Evolutionary conservation across 1,139 yeast genomes (phyloP), one percentile per base, ranked within the genome.

Genomic region (Arxiozyma slooffiae): DNA sequence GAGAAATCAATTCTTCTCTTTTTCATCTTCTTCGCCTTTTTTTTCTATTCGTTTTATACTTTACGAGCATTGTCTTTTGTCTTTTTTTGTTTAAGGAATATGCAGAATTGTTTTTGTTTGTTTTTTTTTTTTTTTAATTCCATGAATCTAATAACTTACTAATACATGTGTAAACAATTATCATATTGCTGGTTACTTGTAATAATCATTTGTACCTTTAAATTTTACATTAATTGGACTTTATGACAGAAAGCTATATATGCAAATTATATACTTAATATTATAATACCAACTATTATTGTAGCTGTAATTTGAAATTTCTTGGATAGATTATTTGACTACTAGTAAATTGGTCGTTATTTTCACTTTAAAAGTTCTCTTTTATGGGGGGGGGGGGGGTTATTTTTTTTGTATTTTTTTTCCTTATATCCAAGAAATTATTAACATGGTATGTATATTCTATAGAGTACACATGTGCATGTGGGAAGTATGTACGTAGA

Each of bases 191-290:
- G 45, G 45, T 42, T 42, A 26, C 14, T 14, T 20, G 20, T 41
- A 23, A 20, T 41, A 20, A 30, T 26, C 38, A 18, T 42, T 42
- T 42, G 45, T 42, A 42, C 30, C 45, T 42, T 34, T 42, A 42
- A 42, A 16, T 14, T 23, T 20, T 38, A 42, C 24, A 42, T 42
- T 42, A 30, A 20, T 42, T 42, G 21, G 30, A 42, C 45, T 26
- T 42, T 42, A 42, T 42, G 45, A 42, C 45, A 42, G 24, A 41
- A 26, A 21, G 24, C 30, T 41, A 17, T 23, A 41, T 26, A 26
- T 41, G 26, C 14, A 20, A 34, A 11, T 38, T 17, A 20, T 42
- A 42, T 42, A 30, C 17, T 17, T 30, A 20, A 21, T n/a, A 41
- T 41, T 30, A 30, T 30, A 30, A 14, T 30, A 30, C 7, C n/a